Evolutionary conservation across 1,284 basidiomycete genomes (phyloP).

Genomic region (Lignosus rhinocerotis): DNA sequence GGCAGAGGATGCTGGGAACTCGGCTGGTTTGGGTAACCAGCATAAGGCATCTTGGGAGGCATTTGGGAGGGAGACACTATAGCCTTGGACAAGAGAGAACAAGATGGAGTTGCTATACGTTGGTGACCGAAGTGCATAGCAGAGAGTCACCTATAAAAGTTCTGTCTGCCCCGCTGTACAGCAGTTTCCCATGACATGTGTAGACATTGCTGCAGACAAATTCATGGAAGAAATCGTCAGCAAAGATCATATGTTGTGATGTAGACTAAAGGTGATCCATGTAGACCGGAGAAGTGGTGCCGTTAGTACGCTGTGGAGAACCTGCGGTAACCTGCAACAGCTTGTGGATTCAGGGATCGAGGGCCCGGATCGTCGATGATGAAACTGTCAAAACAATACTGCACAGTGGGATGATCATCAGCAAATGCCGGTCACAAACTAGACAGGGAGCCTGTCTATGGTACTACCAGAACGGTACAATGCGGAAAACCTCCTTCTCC

Average conservation of each 20-base stretch:
- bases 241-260: neutral
- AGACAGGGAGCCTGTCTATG: neutral
- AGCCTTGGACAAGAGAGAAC: neutral
- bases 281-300: neutral
- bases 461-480: neutral
- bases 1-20: neutral
- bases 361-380: neutral
- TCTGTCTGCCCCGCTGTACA: neutral
- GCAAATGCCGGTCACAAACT: neutral
- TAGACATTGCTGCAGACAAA: neutral
- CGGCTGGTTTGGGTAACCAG: neutral
- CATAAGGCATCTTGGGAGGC: neutral
- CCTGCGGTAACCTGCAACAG: neutral
- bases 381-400: neutral
- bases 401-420: neutral
- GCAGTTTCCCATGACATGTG: neutral
- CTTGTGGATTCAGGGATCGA: neutral
- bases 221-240: neutral
- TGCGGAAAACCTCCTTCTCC: neutral
- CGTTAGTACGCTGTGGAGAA: neutral
- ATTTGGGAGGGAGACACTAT: neutral
- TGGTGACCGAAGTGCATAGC: neutral
- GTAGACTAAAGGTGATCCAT: neutral
- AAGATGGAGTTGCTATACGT: neutral
- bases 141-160: neutral